Conservation (phyloP, 208 protist species). For the Trypanosoma vivax region DNA sequence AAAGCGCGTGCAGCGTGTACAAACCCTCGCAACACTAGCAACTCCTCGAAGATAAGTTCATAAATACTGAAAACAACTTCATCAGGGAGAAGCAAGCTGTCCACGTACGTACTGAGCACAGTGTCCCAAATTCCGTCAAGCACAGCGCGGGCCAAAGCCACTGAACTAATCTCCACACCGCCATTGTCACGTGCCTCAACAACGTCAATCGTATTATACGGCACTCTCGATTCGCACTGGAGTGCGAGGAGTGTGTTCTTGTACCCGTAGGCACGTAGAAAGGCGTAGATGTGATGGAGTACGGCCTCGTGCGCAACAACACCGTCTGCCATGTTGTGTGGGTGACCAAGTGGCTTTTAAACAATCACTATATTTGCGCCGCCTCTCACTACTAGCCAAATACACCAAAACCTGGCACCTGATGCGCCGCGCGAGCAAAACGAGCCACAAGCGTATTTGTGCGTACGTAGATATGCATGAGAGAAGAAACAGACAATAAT, state of each 20-base stretch:
- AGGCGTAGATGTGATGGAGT: slow-evolving; percentile 60
- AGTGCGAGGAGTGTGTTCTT: slow-evolving; percentile 50
- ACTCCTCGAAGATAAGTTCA: slow-evolving; percentile 74
- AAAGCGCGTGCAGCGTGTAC: slow-evolving; percentile 59
- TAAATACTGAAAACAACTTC: slow-evolving; percentile 66
- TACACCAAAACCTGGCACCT: slow-evolving; percentile 2
- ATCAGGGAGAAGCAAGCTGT: slow-evolving; percentile 53
- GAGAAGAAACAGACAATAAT: too few species aligned
- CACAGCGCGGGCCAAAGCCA: slow-evolving; percentile 36
- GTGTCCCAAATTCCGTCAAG: slow-evolving; percentile 68
- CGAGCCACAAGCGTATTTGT: too few species aligned
- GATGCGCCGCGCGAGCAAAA: too few species aligned
- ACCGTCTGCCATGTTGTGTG: slow-evolving; percentile 20
- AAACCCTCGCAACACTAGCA: slow-evolving; percentile 58
- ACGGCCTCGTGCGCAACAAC: slow-evolving; percentile 58
- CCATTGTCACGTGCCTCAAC: slow-evolving; percentile 3
- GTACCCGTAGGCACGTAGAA: slow-evolving; percentile 63
- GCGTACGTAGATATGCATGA: too few species aligned
- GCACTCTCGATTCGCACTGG: slow-evolving; percentile 69
- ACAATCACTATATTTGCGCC: not conserved
- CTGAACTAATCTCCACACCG: slow-evolving; percentile 7
- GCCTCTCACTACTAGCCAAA: not conserved
- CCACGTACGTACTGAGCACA: slow-evolving; percentile 62
- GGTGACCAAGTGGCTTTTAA: not conserved
- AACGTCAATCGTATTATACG: slow-evolving; percentile 70